phyloP scores from a whole-genome alignment of 2,329 filamentous ascomycete species.

The Ceratocystiopsis sp. region DNA sequence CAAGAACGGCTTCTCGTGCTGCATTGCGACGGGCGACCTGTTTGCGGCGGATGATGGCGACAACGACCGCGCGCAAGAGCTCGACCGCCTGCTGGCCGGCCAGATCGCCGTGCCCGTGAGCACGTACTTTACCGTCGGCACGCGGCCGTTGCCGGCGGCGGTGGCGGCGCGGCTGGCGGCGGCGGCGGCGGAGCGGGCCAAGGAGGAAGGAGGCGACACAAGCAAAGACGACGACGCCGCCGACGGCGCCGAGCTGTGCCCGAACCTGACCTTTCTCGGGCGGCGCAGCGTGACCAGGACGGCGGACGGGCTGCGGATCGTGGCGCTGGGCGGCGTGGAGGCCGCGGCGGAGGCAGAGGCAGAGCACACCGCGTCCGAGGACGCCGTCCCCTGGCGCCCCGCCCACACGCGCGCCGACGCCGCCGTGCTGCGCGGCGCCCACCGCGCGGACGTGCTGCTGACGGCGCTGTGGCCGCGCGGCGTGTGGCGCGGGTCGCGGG shows the following conservation, averaged over 20 bases:
- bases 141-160: constrained; percentile 47
- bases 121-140: constrained; percentile 81
- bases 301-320: constrained; percentile 72
- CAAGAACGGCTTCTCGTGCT: constrained; percentile 79
- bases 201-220: not conserved
- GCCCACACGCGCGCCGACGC: constrained; percentile 65
- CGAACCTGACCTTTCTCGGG: constrained; percentile 81
- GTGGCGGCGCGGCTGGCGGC: constrained; percentile 53
- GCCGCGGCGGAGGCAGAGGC: constrained; percentile 15
- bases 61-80: constrained; percentile 17
- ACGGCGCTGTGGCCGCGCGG: constrained; percentile 73
- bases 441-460: constrained; percentile 70
- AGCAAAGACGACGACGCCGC: constrained; percentile 1
- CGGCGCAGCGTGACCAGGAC: constrained; percentile 81
- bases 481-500: constrained; percentile 52
- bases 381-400: constrained; percentile 53
- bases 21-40: constrained; percentile 68
- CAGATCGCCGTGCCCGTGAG: constrained; percentile 58
- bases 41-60: constrained; percentile 49
- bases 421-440: constrained; percentile 55
- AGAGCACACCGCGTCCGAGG: constrained; percentile 33
- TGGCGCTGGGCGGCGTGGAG: constrained; percentile 61
- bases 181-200: not conserved
- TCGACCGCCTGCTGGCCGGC: constrained; percentile 54
- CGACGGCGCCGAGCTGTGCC: constrained; percentile 44